Conservation (phyloP, 257 asterid species). For the Capsicum pubescens region DNA sequence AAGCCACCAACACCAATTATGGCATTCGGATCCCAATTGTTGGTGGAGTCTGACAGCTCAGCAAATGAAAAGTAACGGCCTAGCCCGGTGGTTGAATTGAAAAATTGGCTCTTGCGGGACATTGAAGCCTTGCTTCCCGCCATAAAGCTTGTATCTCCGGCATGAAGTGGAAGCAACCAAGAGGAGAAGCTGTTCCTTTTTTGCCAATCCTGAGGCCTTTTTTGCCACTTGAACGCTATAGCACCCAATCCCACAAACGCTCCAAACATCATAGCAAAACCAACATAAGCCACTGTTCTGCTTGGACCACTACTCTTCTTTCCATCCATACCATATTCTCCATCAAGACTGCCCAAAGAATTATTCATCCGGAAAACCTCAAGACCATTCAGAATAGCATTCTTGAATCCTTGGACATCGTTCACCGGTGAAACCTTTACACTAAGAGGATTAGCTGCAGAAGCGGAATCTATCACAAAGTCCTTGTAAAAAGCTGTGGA, state of each 20-base stretch:
- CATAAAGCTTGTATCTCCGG: slow-evolving; percentile 59
- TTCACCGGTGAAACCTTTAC: slow-evolving; percentile 50
- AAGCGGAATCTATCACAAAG: slow-evolving; percentile 47
- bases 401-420: slow-evolving; percentile 43
- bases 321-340: slow-evolving; percentile 51
- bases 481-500: slow-evolving; percentile 48
- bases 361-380: slow-evolving; percentile 52
- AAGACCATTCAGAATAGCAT: slow-evolving; percentile 52
- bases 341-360: slow-evolving; percentile 53
- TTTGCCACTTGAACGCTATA: slow-evolving; percentile 92
- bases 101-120: slow-evolving; percentile 58
- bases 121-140: slow-evolving; percentile 49
- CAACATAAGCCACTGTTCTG: slow-evolving; percentile 79
- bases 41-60: slow-evolving; percentile 77
- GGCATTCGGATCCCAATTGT: slow-evolving; percentile 64
- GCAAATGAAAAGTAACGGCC: slow-evolving; percentile 56
- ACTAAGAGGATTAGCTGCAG: slow-evolving; percentile 38
- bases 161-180: slow-evolving; percentile 79
- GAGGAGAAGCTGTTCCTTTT: slow-evolving; percentile 82
- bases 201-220: slow-evolving; percentile 91
- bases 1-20: slow-evolving; percentile 93
- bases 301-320: slow-evolving; percentile 35
- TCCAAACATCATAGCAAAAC: slow-evolving; percentile 97
- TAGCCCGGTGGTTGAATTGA: slow-evolving; percentile 51
- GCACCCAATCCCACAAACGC: slow-evolving; percentile 89